Evolutionary conservation across 768 basidiomycete species (phyloP), one percentile per base, ranked within the genome.

Genomic region (Clathrus columnatus): DNA sequence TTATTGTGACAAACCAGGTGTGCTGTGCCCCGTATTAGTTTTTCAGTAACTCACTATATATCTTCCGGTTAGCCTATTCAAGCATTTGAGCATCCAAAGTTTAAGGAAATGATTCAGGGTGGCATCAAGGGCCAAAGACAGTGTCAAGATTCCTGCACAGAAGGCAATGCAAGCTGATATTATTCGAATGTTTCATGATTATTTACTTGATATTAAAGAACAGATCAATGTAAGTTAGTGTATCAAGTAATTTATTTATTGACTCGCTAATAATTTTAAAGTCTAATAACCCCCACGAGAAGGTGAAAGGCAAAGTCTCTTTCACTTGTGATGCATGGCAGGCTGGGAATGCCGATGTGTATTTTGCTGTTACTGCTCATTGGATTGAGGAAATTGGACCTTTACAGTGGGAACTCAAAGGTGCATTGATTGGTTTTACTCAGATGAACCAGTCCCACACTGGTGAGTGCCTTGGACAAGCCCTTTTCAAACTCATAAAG

Each of bases 1-100:
- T 75, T 5, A 60, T 71, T 24, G 61, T 61, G n/a, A 73, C 70
- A 8, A 65, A 74, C 59, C 72, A 74, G 67, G 72, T 73, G 54
- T 11, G 55, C 50, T 11, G 2, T 20, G 21, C 36, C 16, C n/a
- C n/a, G n/a, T n/a, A n/a, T n/a, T n/a, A n/a, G n/a, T n/a, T n/a
- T n/a, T n/a, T n/a, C n/a, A n/a, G n/a, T n/a, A n/a, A 11, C 41
- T 11, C 14, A 11, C 14, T 11, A 42, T 42, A 18, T 11, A 11
- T 42, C 41, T 42, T 11, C 14, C 11, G 18, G 11, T 11, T 18
- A 42, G 41, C 41, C 41, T 11, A 42, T 42, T 11, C 41, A 42
- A 11, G 41, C 41, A 11, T 42, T 42, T 18, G 41, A 42, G 41
- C 41, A 42, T 42, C 41, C 41, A n/a, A n/a, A n/a, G n/a, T n/a